Evolutionary conservation across 495 filamentous ascomycete genomes (phyloP).

Genomic region (Sporormia fimetaria): DNA sequence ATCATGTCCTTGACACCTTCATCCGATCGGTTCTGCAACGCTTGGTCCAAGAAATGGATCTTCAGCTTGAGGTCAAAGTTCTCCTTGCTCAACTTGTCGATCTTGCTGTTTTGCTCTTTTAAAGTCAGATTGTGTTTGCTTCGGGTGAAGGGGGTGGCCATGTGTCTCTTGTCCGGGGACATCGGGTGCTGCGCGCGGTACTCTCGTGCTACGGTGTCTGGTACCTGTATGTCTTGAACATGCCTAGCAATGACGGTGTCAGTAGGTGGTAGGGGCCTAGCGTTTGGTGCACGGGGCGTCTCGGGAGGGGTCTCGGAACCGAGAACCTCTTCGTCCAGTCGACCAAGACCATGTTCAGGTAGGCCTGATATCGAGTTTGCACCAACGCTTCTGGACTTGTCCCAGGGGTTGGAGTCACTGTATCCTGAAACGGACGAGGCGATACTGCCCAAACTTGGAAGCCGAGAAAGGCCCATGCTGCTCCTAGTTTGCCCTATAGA

Average conservation of each 20-base stretch:
- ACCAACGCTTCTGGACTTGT: slow-evolving; percentile 34
- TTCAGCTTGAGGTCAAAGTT: slow-evolving; percentile 98
- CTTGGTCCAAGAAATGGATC: slow-evolving; percentile 91
- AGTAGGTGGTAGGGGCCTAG: slow-evolving; percentile 49
- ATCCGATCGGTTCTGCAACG: slow-evolving; percentile 83
- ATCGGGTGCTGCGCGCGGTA: slow-evolving; percentile 55
- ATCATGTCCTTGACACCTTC: slow-evolving; percentile 97
- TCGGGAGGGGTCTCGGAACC: slow-evolving; percentile 38
- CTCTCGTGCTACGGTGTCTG: slow-evolving; percentile 75
- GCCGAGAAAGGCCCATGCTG: slow-evolving; percentile 51
- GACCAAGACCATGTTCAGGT: slow-evolving; percentile 40
- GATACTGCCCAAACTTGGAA: slow-evolving; percentile 87
- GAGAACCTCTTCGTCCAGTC: slow-evolving; percentile 49
- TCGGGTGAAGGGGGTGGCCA: slow-evolving; percentile 33
- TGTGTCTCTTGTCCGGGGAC: slow-evolving; percentile 44
- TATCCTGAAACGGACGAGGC: slow-evolving; percentile 79
- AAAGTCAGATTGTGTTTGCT: slow-evolving; percentile 77
- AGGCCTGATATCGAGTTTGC: slow-evolving; percentile 25
- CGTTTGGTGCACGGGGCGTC: slow-evolving; percentile 42
- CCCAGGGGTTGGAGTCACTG: slow-evolving; percentile 44
- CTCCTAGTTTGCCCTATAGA: slow-evolving; percentile 41
- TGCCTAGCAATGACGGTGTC: slow-evolving; percentile 84
- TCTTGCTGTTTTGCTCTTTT: slow-evolving; percentile 94
- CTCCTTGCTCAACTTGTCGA: slow-evolving; percentile 87
- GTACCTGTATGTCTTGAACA: slow-evolving; percentile 77